Base-by-base conservation (phyloP, 139 green algal genomes). In the Chlorella sp. region DNA sequence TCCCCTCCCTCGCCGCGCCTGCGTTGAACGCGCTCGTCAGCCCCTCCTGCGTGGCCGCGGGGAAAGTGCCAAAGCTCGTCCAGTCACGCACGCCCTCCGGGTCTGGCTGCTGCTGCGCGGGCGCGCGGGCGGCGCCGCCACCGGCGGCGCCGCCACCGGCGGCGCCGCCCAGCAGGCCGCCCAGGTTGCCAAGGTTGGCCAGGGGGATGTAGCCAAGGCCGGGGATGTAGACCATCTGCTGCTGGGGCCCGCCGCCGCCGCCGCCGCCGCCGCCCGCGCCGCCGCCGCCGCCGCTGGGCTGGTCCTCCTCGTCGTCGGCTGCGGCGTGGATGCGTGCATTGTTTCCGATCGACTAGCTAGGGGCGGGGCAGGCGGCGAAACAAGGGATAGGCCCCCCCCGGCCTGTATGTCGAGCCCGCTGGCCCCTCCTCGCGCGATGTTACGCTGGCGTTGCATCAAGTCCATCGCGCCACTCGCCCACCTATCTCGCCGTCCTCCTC, bases 31-130 rank as follows among this genome's bases (percentile, higher is more conserved):
- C 29, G 7, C 77, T 73, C 42, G 61, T 35, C 35, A 92, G 79
- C 7, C 77, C 53, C 5, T 73, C 63, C 70, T 90, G 89, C 1
- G 89, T 93, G 6, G 74, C 58, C 5, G 31, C 73, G 41, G 87
- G 87, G 72, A 93, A 35, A 21, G 78, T 45, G n/a, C 15, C 31
- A 48, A 84, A 41, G 25, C 27, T 33, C 7, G 50, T 33, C 79
- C 79, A 84, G 1, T 81, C 79, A 27, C 67, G 67, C 65, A 79
- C 73, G 46, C 64, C 65, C 43, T 81, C 73, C 3, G 62, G 73
- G 38, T 79, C 62, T 40, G 60, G 79, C n/a, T 60, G 21, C 8
- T 41, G 5, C 3, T n/a, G 36, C 2, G 60, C 36, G 6, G 60
- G 59, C n/a, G n/a, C n/a, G n/a, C n/a, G n/a, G n/a, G n/a, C n/a